Evolutionary conservation across 2,329 filamentous ascomycete genomes (phyloP), one percentile per base, ranked within the genome.

Genomic region (Shiraia bambusicola): DNA sequence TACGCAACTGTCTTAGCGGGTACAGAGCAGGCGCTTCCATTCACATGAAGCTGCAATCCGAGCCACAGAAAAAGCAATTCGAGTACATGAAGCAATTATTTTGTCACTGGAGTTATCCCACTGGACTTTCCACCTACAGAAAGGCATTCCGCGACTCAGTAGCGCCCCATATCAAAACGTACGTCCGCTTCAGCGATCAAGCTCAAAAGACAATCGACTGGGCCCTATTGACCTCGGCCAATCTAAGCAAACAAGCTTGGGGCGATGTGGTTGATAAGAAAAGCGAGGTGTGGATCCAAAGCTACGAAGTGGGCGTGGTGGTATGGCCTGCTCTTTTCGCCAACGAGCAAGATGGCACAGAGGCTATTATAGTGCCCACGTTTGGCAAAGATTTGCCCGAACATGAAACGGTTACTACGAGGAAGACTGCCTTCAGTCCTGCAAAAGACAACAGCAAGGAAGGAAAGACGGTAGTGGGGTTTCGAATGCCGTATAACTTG

Each of bases 211-310:
- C 69, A 0, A 83, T 94, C 28, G 87, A 93, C 59, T 95, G 90
- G 91, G 88, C 87, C 2, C 75, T 95, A 50, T 65, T 94, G 2
- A 94, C 88, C 0, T 93, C 87, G n/a, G 89, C 90, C n/a, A 95
- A 95, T 54, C 66, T 95, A 2, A 93, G 87, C 2, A 92, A 84
- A 47, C 89, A 95, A 67, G 90, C 90, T 0, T 95, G 90, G 91
- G 90, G 90, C 1, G 82, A 86, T 27, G 74, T 78, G 2, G 66
- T 64, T 6, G 81, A 78, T 47, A 65, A 72, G 3, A 72, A 75
- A 0, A 81, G 80, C 1, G 79, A 87, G 55, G 48, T 89, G 22
- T 78, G 84, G 26, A 81, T 95, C 19, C 83, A 85, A 43, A 93
- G 87, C 22, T 95, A 85, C 73, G 90, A 95, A 65, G 79, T 88